phyloP scores from a whole-genome alignment of 164 flowering plant species.

The Stephania cephalantha region DNA sequence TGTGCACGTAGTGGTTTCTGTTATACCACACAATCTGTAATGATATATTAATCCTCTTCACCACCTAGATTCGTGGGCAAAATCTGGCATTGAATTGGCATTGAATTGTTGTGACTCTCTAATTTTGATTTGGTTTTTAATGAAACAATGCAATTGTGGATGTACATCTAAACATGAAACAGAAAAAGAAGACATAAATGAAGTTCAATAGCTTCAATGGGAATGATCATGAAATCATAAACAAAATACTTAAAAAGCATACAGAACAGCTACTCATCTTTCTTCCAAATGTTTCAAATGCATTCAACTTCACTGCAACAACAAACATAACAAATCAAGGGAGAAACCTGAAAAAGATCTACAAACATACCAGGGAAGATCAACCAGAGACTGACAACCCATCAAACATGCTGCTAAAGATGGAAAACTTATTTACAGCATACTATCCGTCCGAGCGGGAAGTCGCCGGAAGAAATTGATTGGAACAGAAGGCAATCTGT shows the following conservation, averaged over 20 bases:
- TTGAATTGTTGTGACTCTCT: too few relatives aligned
- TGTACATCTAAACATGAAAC: too few relatives aligned
- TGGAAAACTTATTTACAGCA: slow-evolving; percentile 43
- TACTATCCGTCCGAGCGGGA: slow-evolving; percentile 79
- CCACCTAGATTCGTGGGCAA: too few relatives aligned
- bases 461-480: slow-evolving; percentile 87
- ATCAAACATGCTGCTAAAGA: background rate
- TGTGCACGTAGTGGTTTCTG: too few relatives aligned
- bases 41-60: too few relatives aligned
- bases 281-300: background rate
- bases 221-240: background rate
- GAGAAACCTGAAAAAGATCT: background rate
- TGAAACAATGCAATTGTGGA: too few relatives aligned
- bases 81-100: too few relatives aligned
- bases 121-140: too few relatives aligned
- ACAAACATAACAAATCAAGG: background rate
- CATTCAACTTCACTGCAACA: background rate
- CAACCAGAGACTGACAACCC: slow-evolving; percentile 2
- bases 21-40: too few relatives aligned
- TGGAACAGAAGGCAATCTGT: slow-evolving; percentile 62
- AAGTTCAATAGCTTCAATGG: background rate
- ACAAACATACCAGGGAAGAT: slow-evolving; percentile 3
- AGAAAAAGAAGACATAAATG: background rate
- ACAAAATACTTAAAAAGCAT: background rate
- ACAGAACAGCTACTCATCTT: background rate